Base-by-base conservation (phyloP, 2,329 filamentous ascomycete species). In the Amesomyces nigricolor region DNA sequence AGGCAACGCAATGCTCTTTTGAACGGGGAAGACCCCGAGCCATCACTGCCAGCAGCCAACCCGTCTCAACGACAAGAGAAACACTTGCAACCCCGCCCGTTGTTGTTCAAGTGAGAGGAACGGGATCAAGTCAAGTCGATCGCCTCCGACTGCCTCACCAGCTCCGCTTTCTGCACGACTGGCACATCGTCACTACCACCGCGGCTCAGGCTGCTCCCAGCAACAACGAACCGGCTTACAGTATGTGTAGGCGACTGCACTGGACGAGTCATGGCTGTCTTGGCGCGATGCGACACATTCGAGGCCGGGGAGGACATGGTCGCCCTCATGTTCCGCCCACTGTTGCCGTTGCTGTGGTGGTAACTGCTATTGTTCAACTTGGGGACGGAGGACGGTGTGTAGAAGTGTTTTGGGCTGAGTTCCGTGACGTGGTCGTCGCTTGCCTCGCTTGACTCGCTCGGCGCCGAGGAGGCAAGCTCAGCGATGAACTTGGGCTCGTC, bases 41-140 rank as follows among this genome's bases (percentile, higher is more conserved):
- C 11, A 35, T 13, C 32, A 35, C 32, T 7, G 22, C 16, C 40
- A 44, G 40, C 40, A 44, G 38, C 40, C 14, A 26, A 13, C 13
- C 8, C 2, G 11, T 29, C 22, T 11, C 22, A 29, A 48, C n/a
- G 29, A 19, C n/a, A 5, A 22, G 9, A 39, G 26, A 13, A 26
- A 38, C 16, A 17, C 10, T 42, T 22, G 11, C 17, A 26, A 22
- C 16, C 32, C 32, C 32, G 9, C 32, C 11, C 32, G 32, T 35
- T 13, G 32, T 35, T 35, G 32, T 35, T 35, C 32, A 13, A 10
- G 40, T 30, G 22, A 16, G 2, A 17, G 19, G 30, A 13, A 29
- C 17, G 17, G 38, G 42, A 16, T 57, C 50, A 47, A 11, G 57
- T 58, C 1, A 60, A 51, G 26, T 61, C 60, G 40, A 61, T 60